Percentiles rank a stretch among this genome's conserved stretches.
Evolutionary conservation across 805 yeast species (phyloP).

Genomic region (Nakazawaea ishiwadae): DNA sequence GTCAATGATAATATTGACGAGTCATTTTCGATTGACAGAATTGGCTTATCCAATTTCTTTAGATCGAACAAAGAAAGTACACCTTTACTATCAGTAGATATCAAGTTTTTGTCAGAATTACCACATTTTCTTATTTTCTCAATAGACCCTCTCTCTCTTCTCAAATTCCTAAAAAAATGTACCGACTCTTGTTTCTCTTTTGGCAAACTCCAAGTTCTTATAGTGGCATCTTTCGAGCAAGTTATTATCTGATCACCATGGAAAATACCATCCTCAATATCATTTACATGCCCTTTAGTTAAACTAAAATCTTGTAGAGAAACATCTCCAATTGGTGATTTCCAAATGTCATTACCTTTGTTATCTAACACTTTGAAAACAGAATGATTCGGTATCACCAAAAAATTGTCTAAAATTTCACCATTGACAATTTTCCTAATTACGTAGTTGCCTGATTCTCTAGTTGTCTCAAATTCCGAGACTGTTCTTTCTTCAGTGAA

Average conservation of each 20-base stretch:
- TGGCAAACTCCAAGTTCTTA: slow-evolving; percentile 21
- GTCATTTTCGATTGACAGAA: background rate
- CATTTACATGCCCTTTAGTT: slow-evolving; percentile 23
- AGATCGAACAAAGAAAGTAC: slow-evolving; percentile 6
- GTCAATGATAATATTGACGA: background rate
- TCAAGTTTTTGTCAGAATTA: slow-evolving; percentile 3
- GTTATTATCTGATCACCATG: slow-evolving; percentile 15
- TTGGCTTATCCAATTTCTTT: slow-evolving; percentile 6
- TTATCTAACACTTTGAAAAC: slow-evolving; percentile 16
- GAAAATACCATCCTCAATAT: slow-evolving; percentile 18
- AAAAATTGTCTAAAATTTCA: background rate
- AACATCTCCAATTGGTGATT: slow-evolving; percentile 20
- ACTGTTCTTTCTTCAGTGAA: slow-evolving; percentile 11
- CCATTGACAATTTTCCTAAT: slow-evolving; percentile 7
- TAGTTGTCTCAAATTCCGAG: slow-evolving; percentile 13
- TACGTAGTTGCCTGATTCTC: slow-evolving; percentile 8
- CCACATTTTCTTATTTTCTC: slow-evolving; percentile 2
- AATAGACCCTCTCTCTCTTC: slow-evolving; percentile 5
- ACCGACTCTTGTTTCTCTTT: slow-evolving; percentile 16
- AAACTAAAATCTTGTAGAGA: slow-evolving; percentile 21
- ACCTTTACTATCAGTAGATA: slow-evolving; percentile 12
- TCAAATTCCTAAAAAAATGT: slow-evolving; percentile 14
- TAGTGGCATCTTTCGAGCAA: slow-evolving; percentile 21
- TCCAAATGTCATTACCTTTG: slow-evolving; percentile 14
- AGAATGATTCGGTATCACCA: slow-evolving; percentile 15